Evolutionary conservation across 495 filamentous ascomycete species (phyloP).

Genomic region (Polyplosphaeria fusca): DNA sequence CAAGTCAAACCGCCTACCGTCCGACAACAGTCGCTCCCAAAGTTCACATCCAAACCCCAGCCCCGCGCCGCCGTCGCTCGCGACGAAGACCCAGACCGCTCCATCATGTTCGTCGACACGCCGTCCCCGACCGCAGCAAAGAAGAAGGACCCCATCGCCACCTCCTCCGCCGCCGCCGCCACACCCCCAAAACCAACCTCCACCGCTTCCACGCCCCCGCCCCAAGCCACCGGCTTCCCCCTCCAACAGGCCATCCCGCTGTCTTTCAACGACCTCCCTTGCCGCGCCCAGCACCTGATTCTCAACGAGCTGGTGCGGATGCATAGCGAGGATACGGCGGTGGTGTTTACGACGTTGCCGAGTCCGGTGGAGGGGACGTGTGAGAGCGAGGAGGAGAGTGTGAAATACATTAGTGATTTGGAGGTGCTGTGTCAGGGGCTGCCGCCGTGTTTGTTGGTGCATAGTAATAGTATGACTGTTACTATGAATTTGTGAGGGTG

Average conservation of each 20-base stretch:
- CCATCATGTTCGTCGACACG: constrained; percentile 72
- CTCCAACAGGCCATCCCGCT: constrained; percentile 58
- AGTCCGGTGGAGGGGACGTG: constrained; percentile 73
- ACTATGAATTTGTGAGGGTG: constrained; percentile 67
- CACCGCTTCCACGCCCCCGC: background rate
- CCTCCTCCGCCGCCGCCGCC: constrained; percentile 7
- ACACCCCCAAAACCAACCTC: background rate
- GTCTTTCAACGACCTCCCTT: constrained; percentile 83
- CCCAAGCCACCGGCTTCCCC: constrained; percentile 50
- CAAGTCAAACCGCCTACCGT: constrained; percentile 52
- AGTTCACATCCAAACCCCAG: constrained; percentile 71
- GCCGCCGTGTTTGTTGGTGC: constrained; percentile 71
- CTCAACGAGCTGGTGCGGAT: constrained; percentile 76
- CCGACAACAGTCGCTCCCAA: constrained; percentile 46
- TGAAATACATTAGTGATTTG: constrained; percentile 70
- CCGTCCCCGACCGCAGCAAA: constrained; percentile 36
- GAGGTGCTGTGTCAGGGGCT: constrained; percentile 68
- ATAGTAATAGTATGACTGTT: constrained; percentile 88
- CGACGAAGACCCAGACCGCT: constrained; percentile 62
- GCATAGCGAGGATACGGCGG: constrained; percentile 68
- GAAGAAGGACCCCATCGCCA: constrained; percentile 25
- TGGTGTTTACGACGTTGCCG: constrained; percentile 79
- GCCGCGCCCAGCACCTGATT: constrained; percentile 78
- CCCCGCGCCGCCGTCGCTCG: constrained; percentile 66
- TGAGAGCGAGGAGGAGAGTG: constrained; percentile 63